Evolutionary conservation across 805 yeast species (phyloP).

Genomic region (Wickerhamomyces rabaulensis): DNA sequence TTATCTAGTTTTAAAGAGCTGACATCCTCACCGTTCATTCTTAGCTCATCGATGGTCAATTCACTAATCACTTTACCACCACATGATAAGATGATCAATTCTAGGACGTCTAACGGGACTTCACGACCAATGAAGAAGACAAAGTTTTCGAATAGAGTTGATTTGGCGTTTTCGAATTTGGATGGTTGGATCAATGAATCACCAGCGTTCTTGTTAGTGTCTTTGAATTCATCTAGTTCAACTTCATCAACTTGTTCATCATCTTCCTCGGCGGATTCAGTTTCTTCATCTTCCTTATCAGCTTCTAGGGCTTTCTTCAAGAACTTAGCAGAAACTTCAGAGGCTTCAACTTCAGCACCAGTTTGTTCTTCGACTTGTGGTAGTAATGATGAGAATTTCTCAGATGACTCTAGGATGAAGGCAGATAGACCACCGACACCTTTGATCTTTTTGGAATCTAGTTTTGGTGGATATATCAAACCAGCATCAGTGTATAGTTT

Average conservation of each 20-base stretch:
- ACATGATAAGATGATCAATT: slow-evolving; percentile 77
- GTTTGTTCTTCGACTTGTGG: slow-evolving; percentile 14
- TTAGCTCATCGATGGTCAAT: slow-evolving; percentile 74
- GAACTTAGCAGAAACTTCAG: slow-evolving; percentile 35
- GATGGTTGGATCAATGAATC: slow-evolving; percentile 74
- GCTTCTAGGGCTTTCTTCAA: slow-evolving; percentile 48
- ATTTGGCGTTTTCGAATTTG: slow-evolving; percentile 49
- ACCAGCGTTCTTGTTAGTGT: slow-evolving; percentile 54
- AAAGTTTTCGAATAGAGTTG: slow-evolving; percentile 65
- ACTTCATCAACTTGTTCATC: slow-evolving; percentile 37
- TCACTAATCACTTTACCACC: slow-evolving; percentile 88
- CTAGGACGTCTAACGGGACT: slow-evolving; percentile 87
- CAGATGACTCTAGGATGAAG: slow-evolving; percentile 60
- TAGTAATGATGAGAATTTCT: slow-evolving; percentile 23
- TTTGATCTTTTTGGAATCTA: slow-evolving; percentile 61
- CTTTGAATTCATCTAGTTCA: slow-evolving; percentile 68
- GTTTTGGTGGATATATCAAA: slow-evolving; percentile 86
- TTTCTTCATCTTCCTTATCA: slow-evolving; percentile 32
- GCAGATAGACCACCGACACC: slow-evolving; percentile 88
- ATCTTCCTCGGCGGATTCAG: slow-evolving; percentile 26
- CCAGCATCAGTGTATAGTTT: slow-evolving; percentile 82
- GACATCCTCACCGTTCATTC: slow-evolving; percentile 27
- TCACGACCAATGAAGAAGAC: slow-evolving; percentile 90
- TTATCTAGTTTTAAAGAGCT: slow-evolving; percentile 51
- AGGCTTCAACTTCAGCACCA: slow-evolving; percentile 27